Conservation (phyloP, 2,329 filamentous ascomycete species). For the Arthroderma sp. region DNA sequence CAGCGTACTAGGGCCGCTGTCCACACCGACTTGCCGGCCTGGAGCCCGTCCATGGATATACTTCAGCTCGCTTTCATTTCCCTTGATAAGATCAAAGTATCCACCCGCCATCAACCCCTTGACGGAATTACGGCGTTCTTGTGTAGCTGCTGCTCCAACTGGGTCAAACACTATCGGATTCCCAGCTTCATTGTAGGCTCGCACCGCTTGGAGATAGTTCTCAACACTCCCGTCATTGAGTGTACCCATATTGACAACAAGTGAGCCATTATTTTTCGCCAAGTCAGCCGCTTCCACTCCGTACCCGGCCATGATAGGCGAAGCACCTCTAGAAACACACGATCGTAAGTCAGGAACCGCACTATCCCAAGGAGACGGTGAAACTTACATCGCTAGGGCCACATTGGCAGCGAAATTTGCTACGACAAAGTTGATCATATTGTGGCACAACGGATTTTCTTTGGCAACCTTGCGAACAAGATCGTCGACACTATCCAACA, state of each 20-base stretch:
- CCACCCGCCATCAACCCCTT: slow-evolving; percentile 57
- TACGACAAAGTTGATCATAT: slow-evolving; percentile 95
- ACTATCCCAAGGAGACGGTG: background rate
- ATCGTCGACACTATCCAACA: slow-evolving; percentile 26
- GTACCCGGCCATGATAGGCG: slow-evolving; percentile 88
- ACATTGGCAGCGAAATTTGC: slow-evolving; percentile 93
- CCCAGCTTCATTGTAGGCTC: slow-evolving; percentile 65
- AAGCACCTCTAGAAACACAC: slow-evolving; percentile 46
- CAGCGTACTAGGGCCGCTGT: slow-evolving; percentile 51
- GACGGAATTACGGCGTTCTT: slow-evolving; percentile 57
- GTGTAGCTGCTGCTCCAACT: slow-evolving; percentile 76
- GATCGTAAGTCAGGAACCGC: background rate
- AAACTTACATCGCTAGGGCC: slow-evolving; percentile 52
- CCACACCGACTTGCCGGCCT: slow-evolving; percentile 67
- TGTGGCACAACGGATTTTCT: slow-evolving; percentile 66
- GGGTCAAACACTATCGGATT: slow-evolving; percentile 76
- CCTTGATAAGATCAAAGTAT: slow-evolving; percentile 81
- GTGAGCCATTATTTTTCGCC: slow-evolving; percentile 58
- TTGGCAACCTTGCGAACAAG: slow-evolving; percentile 50
- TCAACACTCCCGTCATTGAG: slow-evolving; percentile 60
- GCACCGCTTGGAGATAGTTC: slow-evolving; percentile 61
- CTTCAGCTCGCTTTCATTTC: slow-evolving; percentile 79
- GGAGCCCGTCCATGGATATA: slow-evolving; percentile 50
- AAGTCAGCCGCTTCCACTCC: slow-evolving; percentile 70
- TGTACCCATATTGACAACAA: slow-evolving; percentile 93